Conservation (phyloP, 495 filamentous ascomycete genomes). For the Niebla homalea region DNA sequence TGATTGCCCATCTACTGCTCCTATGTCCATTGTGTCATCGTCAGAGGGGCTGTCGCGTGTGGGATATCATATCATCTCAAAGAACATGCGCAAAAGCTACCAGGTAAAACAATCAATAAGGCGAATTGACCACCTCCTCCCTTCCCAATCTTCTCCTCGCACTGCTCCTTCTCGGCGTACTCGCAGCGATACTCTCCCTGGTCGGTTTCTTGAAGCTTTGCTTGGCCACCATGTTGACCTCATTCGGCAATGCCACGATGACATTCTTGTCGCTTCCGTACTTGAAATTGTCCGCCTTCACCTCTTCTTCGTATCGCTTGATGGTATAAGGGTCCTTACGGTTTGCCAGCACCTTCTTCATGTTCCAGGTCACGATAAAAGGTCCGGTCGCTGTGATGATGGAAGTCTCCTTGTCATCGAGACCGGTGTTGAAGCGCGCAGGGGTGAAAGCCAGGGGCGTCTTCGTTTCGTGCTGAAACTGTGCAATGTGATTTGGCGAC, state of each 20-base stretch:
- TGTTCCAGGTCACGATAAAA: conserved; percentile 91
- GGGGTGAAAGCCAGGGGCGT: conserved; percentile 73
- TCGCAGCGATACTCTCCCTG: conserved; percentile 67
- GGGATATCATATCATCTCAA: not conserved
- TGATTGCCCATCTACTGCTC: too few species aligned
- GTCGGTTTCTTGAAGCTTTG: conserved; percentile 75
- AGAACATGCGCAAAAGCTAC: not conserved
- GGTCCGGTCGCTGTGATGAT: conserved; percentile 97
- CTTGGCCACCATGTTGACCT: conserved; percentile 93
- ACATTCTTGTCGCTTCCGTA: conserved; percentile 95
- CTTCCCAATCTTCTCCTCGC: conserved; percentile 44
- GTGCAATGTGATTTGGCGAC: conserved; percentile 79
- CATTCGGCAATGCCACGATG: conserved; percentile 90
- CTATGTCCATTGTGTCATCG: too few species aligned
- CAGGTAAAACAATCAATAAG: conserved; percentile 40
- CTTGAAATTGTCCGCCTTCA: conserved; percentile 98
- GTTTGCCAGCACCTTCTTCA: conserved; percentile 72
- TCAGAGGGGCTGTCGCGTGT: too few species aligned
- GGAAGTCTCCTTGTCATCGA: conserved; percentile 65
- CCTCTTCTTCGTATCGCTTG: conserved; percentile 87
- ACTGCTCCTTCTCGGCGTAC: conserved; percentile 35
- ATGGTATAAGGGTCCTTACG: conserved; percentile 83
- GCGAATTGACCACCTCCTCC: conserved; percentile 75
- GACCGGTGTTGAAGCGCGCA: conserved; percentile 87
- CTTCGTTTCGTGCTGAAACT: conserved; percentile 92